These are phyloP conservation scores for Geum urbanum DNA, from an alignment of 306 rosid genomes.

Conservation along the genomic window DNA sequence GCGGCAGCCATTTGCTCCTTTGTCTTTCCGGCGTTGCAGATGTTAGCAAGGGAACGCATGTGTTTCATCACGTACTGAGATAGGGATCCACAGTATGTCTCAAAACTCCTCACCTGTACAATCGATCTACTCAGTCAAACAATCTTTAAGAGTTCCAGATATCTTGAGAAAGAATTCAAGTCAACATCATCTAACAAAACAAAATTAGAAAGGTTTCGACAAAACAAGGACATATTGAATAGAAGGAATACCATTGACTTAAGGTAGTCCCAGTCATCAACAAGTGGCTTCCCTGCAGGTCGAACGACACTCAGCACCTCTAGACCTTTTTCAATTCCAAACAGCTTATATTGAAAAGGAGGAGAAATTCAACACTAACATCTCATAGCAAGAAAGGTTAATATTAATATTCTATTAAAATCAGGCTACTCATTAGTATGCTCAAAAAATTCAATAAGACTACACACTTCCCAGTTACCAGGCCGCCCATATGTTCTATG, in stretches of 20 bases:
- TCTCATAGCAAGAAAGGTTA: not conserved
- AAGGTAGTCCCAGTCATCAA: conserved; percentile 83
- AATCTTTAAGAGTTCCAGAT: not conserved
- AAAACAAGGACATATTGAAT: conserved; percentile 13
- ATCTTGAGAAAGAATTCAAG: not conserved
- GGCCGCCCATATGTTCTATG: not conserved
- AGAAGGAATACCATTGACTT: conserved; percentile 75
- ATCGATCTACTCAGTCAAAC: not conserved
- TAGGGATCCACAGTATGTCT: conserved; percentile 82
- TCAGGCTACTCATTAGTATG: not conserved
- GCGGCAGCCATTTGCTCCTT: conserved; percentile 70
- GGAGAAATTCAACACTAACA: not conserved
- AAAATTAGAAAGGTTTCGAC: not conserved
- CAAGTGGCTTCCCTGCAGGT: conserved; percentile 64
- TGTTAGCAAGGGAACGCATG: conserved; percentile 86
- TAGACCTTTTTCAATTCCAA: conserved; percentile 73
- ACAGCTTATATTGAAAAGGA: conserved; percentile 4
- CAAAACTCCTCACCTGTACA: conserved; percentile 78
- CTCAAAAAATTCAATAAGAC: not conserved
- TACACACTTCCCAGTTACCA: not conserved
- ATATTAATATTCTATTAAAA: not conserved
- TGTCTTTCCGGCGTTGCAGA: conserved; percentile 73
- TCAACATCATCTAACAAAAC: not conserved
- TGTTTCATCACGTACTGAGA: conserved; percentile 97
- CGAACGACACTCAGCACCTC: conserved; percentile 53